Evolutionary conservation across 2,329 filamentous ascomycete species (phyloP).

Genomic region (Penicillium expansum): DNA sequence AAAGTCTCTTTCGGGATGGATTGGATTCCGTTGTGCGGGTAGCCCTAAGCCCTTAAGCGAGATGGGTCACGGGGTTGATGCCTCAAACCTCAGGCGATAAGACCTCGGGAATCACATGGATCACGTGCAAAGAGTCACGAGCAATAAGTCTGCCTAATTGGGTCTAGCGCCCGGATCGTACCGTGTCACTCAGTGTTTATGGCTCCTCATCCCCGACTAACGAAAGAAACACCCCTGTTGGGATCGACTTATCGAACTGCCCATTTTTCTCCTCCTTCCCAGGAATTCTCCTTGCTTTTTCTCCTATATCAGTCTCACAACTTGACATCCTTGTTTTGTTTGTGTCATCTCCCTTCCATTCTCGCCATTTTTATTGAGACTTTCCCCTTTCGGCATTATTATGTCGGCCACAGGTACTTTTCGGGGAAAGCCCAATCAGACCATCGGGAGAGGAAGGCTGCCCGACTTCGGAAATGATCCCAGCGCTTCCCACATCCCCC

Average conservation of each 20-base stretch:
- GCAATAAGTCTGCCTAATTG: neutral
- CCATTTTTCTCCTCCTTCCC: conserved; percentile 25
- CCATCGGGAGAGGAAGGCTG: conserved; percentile 54
- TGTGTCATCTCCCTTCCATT: conserved; percentile 15
- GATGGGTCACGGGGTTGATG: conserved; percentile 26
- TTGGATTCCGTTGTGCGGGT: conserved; percentile 38
- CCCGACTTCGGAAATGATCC: conserved; percentile 53
- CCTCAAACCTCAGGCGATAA: conserved; percentile 2
- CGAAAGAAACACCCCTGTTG: conserved; percentile 25
- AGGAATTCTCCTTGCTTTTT: conserved; percentile 9
- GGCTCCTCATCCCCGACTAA: conserved; percentile 7
- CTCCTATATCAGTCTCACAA: conserved; percentile 16
- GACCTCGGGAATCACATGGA: neutral
- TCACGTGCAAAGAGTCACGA: conserved; percentile 18
- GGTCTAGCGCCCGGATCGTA: conserved; percentile 23
- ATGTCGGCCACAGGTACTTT: conserved; percentile 63
- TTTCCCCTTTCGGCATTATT: conserved; percentile 27
- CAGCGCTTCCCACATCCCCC: conserved; percentile 56
- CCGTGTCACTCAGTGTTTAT: conserved; percentile 23
- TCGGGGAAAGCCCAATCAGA: conserved; percentile 55
- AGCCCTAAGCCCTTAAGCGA: conserved; percentile 44
- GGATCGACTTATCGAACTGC: conserved; percentile 24
- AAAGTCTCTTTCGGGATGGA: conserved; percentile 34
- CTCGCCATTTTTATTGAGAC: conserved; percentile 14
- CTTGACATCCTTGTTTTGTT: conserved; percentile 13